Base-by-base conservation (phyloP, 441 rosid genomes). In the Adansonia madagascariensis region DNA sequence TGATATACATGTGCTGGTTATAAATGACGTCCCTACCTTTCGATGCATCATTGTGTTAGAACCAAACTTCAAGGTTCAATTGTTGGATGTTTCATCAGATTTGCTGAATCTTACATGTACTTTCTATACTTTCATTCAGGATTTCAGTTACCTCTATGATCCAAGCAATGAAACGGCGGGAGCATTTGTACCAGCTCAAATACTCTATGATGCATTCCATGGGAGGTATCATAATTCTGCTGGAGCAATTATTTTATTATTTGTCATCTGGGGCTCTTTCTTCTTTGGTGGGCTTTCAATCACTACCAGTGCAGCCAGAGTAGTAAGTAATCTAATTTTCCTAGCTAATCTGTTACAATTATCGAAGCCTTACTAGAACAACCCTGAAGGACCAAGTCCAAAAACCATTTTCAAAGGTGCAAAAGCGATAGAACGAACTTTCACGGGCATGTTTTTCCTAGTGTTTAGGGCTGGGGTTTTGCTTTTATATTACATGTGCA, bases 261-360 rank as follows among this genome's bases (percentile, higher is more conserved):
- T 81, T 74, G 71, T 90, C 82, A 87, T 90, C 64, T 89, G 92
- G 92, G 92, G 92, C 9, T 87, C 92, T 6, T 89, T 84, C 84
- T 90, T 90, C 86, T 89, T 90, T 66, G 87, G 94, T 39, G 94
- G 94, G 44, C 91, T 88, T 49, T 88, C 91, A 3, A 75, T 85
- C 72, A 87, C 89, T 8, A 85, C 91, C 5, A 88, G 94, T 77
- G 94, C 94, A 8, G 91, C 90, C 47, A 85, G 92, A 90, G 89
- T 90, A 77, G 94, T 88, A 76, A 75, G 86, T 55, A 20, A 3
- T 49, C 53, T 31, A 43, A n/a, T 15, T 43, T 20, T 46, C 2
- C 10, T 31, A 71, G 22, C 70, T 8, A n/a, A n/a, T 14, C 18
- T 43, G 50, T 65, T 41, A n/a, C 8, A 49, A 14, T 71, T 50